Evolutionary conservation across 768 basidiomycete species (phyloP).

Genomic region (Amanita muscaria): DNA sequence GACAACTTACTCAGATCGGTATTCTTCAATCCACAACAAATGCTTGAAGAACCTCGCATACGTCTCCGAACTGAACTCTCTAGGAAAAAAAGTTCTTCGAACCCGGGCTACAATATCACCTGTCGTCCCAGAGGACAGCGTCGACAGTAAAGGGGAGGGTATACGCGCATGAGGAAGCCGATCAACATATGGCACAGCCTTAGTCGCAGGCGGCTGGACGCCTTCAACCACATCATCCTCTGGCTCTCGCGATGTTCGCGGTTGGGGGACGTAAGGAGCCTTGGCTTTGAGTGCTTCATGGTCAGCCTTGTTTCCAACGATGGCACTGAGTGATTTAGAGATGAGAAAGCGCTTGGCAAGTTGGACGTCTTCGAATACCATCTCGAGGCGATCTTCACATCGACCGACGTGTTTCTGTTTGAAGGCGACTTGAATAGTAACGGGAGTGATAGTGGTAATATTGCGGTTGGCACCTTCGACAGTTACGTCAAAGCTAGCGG

Average conservation of each 20-base stretch:
- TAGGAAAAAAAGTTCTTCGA: conserved; percentile 6
- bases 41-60: conserved; percentile 1
- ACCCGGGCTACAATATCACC: conserved; percentile 6
- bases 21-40: conserved; percentile 16
- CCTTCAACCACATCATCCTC: conserved; percentile 7
- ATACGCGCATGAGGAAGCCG: conserved; percentile 5
- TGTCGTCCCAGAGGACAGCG: conserved; percentile 5
- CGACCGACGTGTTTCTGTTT: conserved; percentile 32
- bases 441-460: conserved; percentile 4
- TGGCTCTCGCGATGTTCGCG: conserved; percentile 6
- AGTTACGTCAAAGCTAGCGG: conserved; percentile 3
- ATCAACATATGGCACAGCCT: conserved; percentile 6
- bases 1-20: conserved; percentile 19
- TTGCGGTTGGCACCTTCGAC: conserved; percentile 7
- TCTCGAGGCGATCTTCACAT: conserved; percentile 44
- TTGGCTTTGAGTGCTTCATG: conserved; percentile 37
- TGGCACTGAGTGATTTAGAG: conserved; percentile 31
- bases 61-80: conserved; percentile 1
- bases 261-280: conserved; percentile 35
- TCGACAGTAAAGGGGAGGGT: conserved; percentile 1
- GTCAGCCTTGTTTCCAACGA: conserved; percentile 38
- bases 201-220: conserved; percentile 3
- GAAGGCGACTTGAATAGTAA: conserved; percentile 24
- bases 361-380: conserved; percentile 40
- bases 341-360: conserved; percentile 41